These are phyloP conservation scores for Angomonas deanei DNA, from an alignment of 208 protist species.

Conservation along the genomic window DNA sequence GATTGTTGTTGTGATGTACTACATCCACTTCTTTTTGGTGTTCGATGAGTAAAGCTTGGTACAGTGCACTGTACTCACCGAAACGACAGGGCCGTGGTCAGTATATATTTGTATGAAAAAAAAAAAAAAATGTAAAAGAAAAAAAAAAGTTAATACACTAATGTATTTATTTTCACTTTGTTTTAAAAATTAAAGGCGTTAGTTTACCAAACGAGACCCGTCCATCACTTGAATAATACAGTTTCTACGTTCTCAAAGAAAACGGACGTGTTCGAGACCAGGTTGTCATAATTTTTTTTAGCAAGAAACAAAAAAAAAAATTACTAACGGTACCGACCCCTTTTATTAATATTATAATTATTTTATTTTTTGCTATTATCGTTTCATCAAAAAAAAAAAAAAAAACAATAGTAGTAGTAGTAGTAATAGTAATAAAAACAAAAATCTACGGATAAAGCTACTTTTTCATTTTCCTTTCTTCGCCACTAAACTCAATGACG, in stretches of 20 bases:
- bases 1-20: no score
- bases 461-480: neutral
- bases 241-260: no score
- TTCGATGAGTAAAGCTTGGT: no score
- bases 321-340: neutral
- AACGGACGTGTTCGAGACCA: no score
- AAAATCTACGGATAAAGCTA: neutral
- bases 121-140: neutral
- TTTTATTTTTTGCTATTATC: neutral
- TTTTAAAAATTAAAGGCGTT: neutral
- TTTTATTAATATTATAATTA: neutral
- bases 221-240: no score
- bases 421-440: no score
- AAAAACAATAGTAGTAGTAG: no score
- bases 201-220: no score
- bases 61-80: no score
- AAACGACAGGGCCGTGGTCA: no score
- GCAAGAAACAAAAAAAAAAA: neutral
- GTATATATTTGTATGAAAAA: neutral
- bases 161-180: neutral
- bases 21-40: no score
- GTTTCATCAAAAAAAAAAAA: neutral
- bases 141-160: neutral
- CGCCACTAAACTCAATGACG: neutral
- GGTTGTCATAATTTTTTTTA: no score